Base-by-base conservation (phyloP, 176 grass and related monocot genomes). In the Oropetium thomaeum region DNA sequence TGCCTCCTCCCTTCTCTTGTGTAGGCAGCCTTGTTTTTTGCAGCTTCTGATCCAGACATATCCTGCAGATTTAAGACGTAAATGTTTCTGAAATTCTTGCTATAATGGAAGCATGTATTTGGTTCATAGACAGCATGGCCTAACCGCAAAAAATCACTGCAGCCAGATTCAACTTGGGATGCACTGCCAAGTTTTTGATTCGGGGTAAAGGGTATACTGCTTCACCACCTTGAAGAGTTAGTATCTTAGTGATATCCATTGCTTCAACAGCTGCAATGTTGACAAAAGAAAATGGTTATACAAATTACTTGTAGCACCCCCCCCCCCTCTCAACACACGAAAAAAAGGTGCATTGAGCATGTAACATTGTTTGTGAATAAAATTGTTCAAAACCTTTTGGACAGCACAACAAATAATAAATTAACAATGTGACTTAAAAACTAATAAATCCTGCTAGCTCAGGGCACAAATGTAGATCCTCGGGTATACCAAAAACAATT, bases 1-100 rank as follows among this genome's bases (percentile, higher is more conserved):
- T 99, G 96, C 61, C 90, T 99, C 69, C 96, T 87, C 62, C 96
- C 96, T 63, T 99, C 89, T 71, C 91, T 92, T 88, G 96, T 99
- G 87, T 95, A 99, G 71, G 91, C 87, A 84, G 89, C 87, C 80
- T 83, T 94, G 31, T 99, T 99, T 86, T 95, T 99, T 52, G 86
- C 76, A 79, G 83, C 77, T 77, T 95, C 87, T 72, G 78, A 84
- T 62, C 85, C 85, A 17, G 87, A 82, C 81, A 92, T 86, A 75
- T 99, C 96, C 96, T 99, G 82, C 29, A 84, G 79, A 73, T 73
- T 45, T 83, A 78, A 73, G 52, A 57, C 28, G 23, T 79, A 70
- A 79, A 39, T 71, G 38, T 70, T 81, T 72, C 23, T 64, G 38
- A n/a, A 57, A 67, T 49, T 44, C 34, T 51, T 51, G 27, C 11